Base-by-base conservation (phyloP, 2,329 filamentous ascomycete species). In the Fusarium sp. region DNA sequence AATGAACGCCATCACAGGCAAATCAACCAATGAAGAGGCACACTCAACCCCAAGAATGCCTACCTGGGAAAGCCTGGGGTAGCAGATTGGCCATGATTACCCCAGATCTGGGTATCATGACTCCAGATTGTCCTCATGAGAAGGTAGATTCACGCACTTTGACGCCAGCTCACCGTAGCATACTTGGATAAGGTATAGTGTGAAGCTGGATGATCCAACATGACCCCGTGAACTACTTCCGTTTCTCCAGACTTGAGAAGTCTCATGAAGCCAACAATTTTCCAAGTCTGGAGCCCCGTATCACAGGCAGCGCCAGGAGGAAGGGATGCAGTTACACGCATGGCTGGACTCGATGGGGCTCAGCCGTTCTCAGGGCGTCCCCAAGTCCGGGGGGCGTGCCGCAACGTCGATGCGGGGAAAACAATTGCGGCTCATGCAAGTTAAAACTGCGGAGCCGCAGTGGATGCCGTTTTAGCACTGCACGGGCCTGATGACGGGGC, bases 401-500 rank as follows among this genome's bases (percentile, higher is more conserved):
- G 52, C 60, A 47, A 75, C 64, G 20, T 73, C 54, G 64, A 76
- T 77, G 75, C 74, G 75, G 75, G 75, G 75, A 77, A 77, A 50
- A 47, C 44, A 73, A 76, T 74, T 77, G 75, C 75, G 75, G 75
- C 75, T 77, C 75, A 77, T 77, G 75, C 74, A 77, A 77, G 74
- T 75, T 72, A 77, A 76, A 68, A 62, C 67, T 76, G 75, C 75
- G 75, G 75, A 77, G 75, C 75, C 75, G 75, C 75, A 77, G 74
- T 77, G 75, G 75, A 71, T 67, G 67, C 36, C 36, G 22, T 64
- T 70, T 70, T 71, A 68, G 67, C 59, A 59, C 41, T 56, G 46
- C 70, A 65, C 73, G 57, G 59, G 47, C 71, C 65, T 63, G 68
- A 64, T 49, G 65, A 65, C 39, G 62, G 62, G 44, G 66, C 58